Conservation (phyloP, 2,329 filamentous ascomycete genomes). For the Ophiostoma quercus region DNA sequence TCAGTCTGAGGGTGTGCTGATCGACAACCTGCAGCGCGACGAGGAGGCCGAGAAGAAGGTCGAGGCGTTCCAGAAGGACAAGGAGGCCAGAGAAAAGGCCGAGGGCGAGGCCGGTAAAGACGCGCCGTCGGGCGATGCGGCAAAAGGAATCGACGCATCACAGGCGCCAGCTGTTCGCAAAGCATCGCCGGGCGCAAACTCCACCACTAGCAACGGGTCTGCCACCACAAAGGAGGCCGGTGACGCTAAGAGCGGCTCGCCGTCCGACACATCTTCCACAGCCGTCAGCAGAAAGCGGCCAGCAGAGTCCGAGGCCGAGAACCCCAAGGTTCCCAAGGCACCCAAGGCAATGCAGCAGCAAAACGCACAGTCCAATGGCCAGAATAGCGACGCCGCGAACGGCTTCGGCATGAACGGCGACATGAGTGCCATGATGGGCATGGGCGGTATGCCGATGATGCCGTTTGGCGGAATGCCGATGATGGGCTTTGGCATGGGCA, state of each 20-base stretch:
- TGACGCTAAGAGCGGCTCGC: slow-evolving; percentile 12
- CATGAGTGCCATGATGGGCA: slow-evolving; percentile 36
- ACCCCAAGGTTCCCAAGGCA: slow-evolving; percentile 59
- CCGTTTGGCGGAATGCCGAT: slow-evolving; percentile 20
- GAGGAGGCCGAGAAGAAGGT: slow-evolving; percentile 74
- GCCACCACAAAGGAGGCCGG: not conserved
- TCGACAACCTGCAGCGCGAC: slow-evolving; percentile 84
- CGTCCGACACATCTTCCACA: slow-evolving; percentile 20
- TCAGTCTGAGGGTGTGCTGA: slow-evolving; percentile 81
- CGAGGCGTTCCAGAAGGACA: slow-evolving; percentile 63
- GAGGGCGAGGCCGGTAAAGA: slow-evolving; percentile 36
- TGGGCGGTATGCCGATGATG: slow-evolving; percentile 29
- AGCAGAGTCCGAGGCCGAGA: slow-evolving; percentile 65
- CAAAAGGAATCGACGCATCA: slow-evolving; percentile 15
- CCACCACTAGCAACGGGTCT: not conserved
- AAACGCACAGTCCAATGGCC: slow-evolving; percentile 31
- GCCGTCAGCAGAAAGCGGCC: slow-evolving; percentile 66
- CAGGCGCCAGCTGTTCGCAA: not conserved
- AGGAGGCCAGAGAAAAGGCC: slow-evolving; percentile 41
- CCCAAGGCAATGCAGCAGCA: slow-evolving; percentile 60
- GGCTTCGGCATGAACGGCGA: slow-evolving; percentile 29
- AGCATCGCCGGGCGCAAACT: not conserved
- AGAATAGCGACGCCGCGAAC: slow-evolving; percentile 27
- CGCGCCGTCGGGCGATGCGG: slow-evolving; percentile 36
- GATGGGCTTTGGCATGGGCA: slow-evolving; percentile 31